Evolutionary conservation across 345 rosid genomes (phyloP).

Genomic region (Angophora floribunda): DNA sequence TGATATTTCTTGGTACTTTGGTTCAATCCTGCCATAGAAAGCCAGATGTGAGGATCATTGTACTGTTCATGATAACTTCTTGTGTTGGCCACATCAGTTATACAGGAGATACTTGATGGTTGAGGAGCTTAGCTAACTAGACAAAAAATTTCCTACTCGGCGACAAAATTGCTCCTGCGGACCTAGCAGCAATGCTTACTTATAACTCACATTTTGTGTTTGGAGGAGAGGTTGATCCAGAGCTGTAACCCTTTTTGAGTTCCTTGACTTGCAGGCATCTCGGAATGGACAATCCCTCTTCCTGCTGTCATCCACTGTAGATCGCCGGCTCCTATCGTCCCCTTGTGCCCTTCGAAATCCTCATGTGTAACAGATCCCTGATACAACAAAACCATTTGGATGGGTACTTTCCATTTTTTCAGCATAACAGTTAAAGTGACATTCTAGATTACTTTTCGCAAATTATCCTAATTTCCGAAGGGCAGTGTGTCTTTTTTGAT

Average conservation of each 20-base stretch:
- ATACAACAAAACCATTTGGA: neutral
- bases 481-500: neutral
- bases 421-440: rapidly evolving
- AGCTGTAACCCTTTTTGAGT: conserved; percentile 76
- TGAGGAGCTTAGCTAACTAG: neutral
- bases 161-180: neutral
- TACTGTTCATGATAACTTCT: neutral
- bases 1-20: conserved; percentile 70
- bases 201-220: conserved; percentile 64
- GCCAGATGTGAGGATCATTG: neutral
- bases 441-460: rapidly evolving
- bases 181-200: neutral
- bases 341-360: conserved; percentile 86
- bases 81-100: neutral
- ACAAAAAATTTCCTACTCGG: neutral
- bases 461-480: neutral
- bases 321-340: conserved; percentile 73
- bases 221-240: conserved; percentile 87
- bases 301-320: conserved; percentile 98
- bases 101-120: neutral
- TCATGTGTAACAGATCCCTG: conserved; percentile 73
- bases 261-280: conserved; percentile 79
- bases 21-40: conserved; percentile 46
- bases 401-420: neutral
- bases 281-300: conserved; percentile 92